Evolutionary conservation across 495 filamentous ascomycete genomes (phyloP).

Genomic region (Neurospora sp.): DNA sequence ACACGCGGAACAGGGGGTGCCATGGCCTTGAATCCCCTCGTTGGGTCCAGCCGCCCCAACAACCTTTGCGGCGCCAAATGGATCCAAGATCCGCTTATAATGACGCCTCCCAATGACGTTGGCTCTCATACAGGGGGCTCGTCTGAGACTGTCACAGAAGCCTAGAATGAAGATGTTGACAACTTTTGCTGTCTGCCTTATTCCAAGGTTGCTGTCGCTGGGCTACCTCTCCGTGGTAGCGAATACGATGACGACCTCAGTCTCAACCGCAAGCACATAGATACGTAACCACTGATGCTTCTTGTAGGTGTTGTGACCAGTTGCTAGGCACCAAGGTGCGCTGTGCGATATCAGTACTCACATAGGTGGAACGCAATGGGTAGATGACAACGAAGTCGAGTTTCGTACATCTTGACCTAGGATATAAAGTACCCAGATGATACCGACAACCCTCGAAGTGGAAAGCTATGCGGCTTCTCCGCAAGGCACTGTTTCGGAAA

Average conservation of each 20-base stretch:
- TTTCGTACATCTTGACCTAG: background rate
- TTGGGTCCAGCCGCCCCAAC: background rate
- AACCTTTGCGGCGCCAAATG: background rate
- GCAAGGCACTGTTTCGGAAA: background rate
- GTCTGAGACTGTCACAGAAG: background rate
- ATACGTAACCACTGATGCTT: background rate
- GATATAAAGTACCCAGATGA: background rate
- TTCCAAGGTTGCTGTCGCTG: background rate
- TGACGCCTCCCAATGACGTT: background rate
- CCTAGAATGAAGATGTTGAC: background rate
- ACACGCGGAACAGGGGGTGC: background rate
- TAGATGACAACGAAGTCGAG: background rate
- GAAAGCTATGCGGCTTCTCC: background rate
- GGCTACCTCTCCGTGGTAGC: background rate
- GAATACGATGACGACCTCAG: background rate
- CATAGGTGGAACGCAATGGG: background rate
- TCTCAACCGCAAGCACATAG: background rate
- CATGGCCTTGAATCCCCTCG: background rate
- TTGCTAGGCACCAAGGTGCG: background rate
- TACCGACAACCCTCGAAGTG: background rate
- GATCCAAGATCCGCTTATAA: background rate
- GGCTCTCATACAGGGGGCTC: background rate
- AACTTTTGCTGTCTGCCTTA: background rate
- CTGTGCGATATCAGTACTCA: background rate
- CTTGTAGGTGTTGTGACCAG: background rate